phyloP scores from a whole-genome alignment of 1,284 basidiomycete species.

The Testicularia cyperi region DNA sequence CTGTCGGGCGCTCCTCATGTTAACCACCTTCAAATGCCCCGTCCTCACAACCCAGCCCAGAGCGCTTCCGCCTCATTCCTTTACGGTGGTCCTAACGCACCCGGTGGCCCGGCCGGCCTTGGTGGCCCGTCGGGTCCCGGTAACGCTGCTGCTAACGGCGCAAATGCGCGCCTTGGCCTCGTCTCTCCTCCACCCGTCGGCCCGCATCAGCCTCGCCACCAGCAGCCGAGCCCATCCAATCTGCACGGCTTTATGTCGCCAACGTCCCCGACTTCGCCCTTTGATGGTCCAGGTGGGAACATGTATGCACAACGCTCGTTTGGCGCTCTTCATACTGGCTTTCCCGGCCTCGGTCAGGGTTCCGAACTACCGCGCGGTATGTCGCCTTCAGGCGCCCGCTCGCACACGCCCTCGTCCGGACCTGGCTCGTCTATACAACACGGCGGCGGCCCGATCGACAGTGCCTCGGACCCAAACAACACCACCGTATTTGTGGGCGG shows the following conservation, averaged over 20 bases:
- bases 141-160: not conserved
- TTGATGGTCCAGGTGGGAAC: slow-evolving; percentile 5
- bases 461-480: slow-evolving; percentile 56
- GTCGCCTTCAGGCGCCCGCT: slow-evolving; percentile 19
- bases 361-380: slow-evolving; percentile 10
- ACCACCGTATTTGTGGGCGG: slow-evolving; percentile 60
- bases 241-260: slow-evolving; percentile 16
- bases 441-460: slow-evolving; percentile 18
- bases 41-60: slow-evolving; percentile 30
- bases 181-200: slow-evolving; percentile 26
- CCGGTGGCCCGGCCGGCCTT: not conserved
- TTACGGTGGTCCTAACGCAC: slow-evolving; percentile 10
- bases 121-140: not conserved
- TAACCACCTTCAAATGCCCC: slow-evolving; percentile 33
- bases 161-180: slow-evolving; percentile 8
- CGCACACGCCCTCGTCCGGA: slow-evolving; percentile 26
- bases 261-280: slow-evolving; percentile 15
- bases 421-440: slow-evolving; percentile 8
- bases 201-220: slow-evolving; percentile 2
- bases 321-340: slow-evolving; percentile 19
- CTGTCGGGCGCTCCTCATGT: slow-evolving; percentile 6
- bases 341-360: slow-evolving; percentile 5
- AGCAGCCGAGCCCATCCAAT: slow-evolving; percentile 10
- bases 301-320: slow-evolving; percentile 3
- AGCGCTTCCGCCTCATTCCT: slow-evolving; percentile 18